Conservation (phyloP, 164 flowering plant genomes). For the Pachysandra terminalis region DNA sequence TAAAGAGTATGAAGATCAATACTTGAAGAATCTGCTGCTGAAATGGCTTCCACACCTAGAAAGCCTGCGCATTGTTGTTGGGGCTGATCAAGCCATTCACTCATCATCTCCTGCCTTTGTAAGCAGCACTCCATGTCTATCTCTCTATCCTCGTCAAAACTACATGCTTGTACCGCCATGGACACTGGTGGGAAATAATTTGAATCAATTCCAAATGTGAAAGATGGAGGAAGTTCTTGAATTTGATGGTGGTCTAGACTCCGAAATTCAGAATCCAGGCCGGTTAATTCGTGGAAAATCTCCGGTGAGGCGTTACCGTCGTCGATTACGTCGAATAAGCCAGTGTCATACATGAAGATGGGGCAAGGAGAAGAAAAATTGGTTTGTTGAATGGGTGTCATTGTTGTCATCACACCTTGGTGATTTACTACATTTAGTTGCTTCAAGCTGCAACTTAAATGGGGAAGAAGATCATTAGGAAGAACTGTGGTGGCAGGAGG, state of each 20-base stretch:
- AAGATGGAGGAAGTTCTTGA: no score
- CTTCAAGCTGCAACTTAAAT: slow-evolving; percentile 25
- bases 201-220: slow-evolving; percentile 15
- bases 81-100: slow-evolving; percentile 65
- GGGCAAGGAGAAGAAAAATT: slow-evolving; percentile 44
- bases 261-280: slow-evolving; percentile 37
- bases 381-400: slow-evolving; percentile 35
- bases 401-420: slow-evolving; percentile 29
- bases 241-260: slow-evolving; percentile 26
- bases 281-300: slow-evolving; percentile 24
- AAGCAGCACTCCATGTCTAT: slow-evolving; percentile 38
- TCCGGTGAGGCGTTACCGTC: slow-evolving; percentile 17
- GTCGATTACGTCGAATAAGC: slow-evolving; percentile 13
- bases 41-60: slow-evolving; percentile 44
- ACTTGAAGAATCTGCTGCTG: slow-evolving; percentile 43
- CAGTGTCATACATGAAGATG: slow-evolving; percentile 58
- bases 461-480: slow-evolving; percentile 22
- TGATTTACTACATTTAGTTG: slow-evolving; percentile 33
- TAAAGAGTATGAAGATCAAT: slow-evolving; percentile 57
- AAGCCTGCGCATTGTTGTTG: slow-evolving; percentile 56
- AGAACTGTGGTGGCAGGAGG: slow-evolving; percentile 17
- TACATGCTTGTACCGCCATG: slow-evolving; percentile 36
- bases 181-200: slow-evolving; percentile 53
- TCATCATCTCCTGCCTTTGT: slow-evolving; percentile 46
- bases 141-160: slow-evolving; percentile 37